phyloP scores from a whole-genome alignment of 192 early-diverging fungal genomes.

The Coemansia sp. region DNA sequence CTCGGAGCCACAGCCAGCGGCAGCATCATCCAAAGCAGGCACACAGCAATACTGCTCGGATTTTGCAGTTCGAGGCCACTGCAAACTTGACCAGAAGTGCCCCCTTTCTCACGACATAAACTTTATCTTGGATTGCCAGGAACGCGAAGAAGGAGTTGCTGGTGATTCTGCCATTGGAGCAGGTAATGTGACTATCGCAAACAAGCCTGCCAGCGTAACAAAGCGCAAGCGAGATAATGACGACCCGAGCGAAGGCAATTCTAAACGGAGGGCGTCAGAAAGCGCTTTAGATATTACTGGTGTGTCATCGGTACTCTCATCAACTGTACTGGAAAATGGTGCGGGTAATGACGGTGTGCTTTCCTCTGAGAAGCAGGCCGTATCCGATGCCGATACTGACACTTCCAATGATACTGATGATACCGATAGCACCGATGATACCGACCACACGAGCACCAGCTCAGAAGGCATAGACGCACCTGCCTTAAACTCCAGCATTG shows the following conservation, averaged over 20 bases:
- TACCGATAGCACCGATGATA: neutral
- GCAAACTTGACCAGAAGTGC: slow-evolving; percentile 68
- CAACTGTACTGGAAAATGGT: neutral
- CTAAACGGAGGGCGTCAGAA: neutral
- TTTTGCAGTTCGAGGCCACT: slow-evolving; percentile 86
- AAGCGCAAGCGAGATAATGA: slow-evolving; percentile 21
- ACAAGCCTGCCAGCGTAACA: neutral
- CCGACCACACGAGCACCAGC: slow-evolving; percentile 9
- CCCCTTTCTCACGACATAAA: slow-evolving; percentile 81
- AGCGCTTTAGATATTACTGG: neutral
- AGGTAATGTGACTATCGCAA: neutral
- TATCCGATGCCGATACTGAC: neutral
- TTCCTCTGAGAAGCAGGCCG: neutral
- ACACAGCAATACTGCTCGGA: slow-evolving; percentile 66
- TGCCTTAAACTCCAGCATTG: neutral
- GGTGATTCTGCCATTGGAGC: neutral
- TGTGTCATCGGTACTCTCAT: neutral
- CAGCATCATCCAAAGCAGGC: neutral
- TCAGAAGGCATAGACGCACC: slow-evolving; percentile 2
- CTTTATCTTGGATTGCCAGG: slow-evolving; percentile 77
- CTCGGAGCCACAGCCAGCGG: slow-evolving; percentile 2
- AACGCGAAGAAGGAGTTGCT: slow-evolving; percentile 20
- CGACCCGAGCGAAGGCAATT: slow-evolving; percentile 5
- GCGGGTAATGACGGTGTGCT: slow-evolving; percentile 9
- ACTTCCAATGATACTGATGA: neutral